Percentiles rank a stretch among this genome's conserved stretches.
Conservation (phyloP, 139 green algal genomes). For the Chlamydomonas incerta region DNA sequence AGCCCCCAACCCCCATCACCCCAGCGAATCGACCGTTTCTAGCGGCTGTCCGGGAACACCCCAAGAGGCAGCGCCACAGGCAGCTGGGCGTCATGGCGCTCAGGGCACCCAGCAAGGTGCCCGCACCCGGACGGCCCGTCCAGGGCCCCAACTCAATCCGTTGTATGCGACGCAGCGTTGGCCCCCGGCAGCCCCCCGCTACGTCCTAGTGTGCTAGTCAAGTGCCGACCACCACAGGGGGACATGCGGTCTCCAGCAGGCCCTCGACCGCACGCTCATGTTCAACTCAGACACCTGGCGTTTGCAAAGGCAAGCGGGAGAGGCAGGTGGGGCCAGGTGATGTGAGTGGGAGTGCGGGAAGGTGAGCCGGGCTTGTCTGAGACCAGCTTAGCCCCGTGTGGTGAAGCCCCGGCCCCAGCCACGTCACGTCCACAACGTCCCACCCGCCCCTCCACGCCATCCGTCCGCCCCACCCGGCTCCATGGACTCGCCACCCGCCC, state of each 20-base stretch:
- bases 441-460: background rate
- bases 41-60: background rate
- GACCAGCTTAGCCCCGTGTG: background rate
- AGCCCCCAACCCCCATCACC: background rate
- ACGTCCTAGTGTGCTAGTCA: no score
- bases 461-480: background rate
- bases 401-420: background rate
- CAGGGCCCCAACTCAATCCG: no score
- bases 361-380: background rate
- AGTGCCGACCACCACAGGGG: no score
- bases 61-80: no score
- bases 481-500: no score
- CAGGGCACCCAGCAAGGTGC: no score
- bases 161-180: no score
- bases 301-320: background rate
- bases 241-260: slow-evolving; percentile 60
- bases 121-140: no score
- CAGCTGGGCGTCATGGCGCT: no score
- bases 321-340: background rate
- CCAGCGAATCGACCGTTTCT: no score
- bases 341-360: background rate
- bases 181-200: no score
- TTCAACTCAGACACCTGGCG: no score
- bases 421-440: background rate
- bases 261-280: slow-evolving; percentile 55